These are phyloP conservation scores for Trichophyton schoenleinii DNA, from an alignment of 2,329 filamentous ascomycete genomes.

Conservation along the genomic window DNA sequence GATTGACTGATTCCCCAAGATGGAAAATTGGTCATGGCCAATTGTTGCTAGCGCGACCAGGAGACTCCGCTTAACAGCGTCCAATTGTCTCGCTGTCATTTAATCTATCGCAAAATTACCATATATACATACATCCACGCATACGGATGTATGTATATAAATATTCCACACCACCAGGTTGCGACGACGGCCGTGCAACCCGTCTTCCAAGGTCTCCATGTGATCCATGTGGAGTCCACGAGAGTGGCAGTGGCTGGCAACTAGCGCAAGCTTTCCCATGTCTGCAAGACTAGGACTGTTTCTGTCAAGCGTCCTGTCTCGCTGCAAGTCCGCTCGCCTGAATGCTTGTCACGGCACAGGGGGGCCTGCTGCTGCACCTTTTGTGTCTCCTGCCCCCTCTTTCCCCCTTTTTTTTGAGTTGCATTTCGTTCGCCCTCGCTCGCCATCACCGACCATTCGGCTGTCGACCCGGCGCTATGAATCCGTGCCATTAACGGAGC, in stretches of 20 bases:
- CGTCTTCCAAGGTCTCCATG: background rate
- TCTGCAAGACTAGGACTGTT: too few species aligned
- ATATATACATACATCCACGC: background rate
- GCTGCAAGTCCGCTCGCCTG: background rate
- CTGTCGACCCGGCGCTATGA: background rate
- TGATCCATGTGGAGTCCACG: constrained; percentile 4
- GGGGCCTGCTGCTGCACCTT: background rate
- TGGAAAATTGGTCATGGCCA: background rate
- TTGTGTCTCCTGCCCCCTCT: background rate
- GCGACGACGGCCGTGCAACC: background rate
- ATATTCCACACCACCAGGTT: background rate
- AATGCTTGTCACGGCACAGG: background rate
- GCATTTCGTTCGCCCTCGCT: background rate
- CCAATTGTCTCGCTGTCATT: background rate
- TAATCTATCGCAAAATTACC: background rate
- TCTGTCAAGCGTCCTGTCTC: background rate
- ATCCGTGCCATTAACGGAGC: background rate
- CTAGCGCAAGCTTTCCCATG: background rate
- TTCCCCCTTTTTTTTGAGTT: background rate
- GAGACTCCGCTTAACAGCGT: background rate
- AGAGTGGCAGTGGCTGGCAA: background rate
- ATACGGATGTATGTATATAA: too few species aligned
- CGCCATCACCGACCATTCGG: background rate
- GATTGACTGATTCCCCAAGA: background rate
- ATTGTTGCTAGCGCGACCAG: background rate